Evolutionary conservation across 805 yeast species (phyloP).

Genomic region (Jamesozyma gamospora): DNA sequence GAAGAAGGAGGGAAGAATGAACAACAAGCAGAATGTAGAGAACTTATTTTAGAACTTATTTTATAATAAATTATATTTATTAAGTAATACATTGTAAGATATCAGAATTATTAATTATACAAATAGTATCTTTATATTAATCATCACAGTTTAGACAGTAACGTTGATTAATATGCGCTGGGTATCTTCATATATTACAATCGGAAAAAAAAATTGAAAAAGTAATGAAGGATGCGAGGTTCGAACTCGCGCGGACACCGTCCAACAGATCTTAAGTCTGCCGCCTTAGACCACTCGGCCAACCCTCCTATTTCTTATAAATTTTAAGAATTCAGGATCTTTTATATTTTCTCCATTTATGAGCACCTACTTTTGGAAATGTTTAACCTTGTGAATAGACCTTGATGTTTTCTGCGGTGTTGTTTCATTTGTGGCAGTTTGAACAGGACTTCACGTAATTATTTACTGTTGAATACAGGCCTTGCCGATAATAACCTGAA

Average conservation of each 20-base stretch:
- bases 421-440: conserved; percentile 5
- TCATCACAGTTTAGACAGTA: not conserved
- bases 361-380: conserved; percentile 13
- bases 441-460: conserved; percentile 3
- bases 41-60: too few relatives aligned
- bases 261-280: conserved; percentile 36
- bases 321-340: not conserved
- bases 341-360: conserved; percentile 5
- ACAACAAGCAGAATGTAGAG: too few relatives aligned
- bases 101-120: too few relatives aligned
- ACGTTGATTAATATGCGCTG: not conserved
- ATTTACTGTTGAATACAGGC: not conserved
- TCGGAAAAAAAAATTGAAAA: conserved; percentile 39
- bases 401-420: conserved; percentile 4
- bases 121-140: too few relatives aligned
- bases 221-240: conserved; percentile 32
- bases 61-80: too few relatives aligned
- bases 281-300: conserved; percentile 38
- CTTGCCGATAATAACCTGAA: conserved; percentile 5
- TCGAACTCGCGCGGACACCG: conserved; percentile 36
- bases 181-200: conserved; percentile 32
- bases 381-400: conserved; percentile 4
- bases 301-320: conserved; percentile 26
- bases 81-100: too few relatives aligned
- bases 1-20: too few relatives aligned